phyloP scores from a whole-genome alignment of 1,139 yeast genomes.

The Hyphopichia buzzinii region DNA sequence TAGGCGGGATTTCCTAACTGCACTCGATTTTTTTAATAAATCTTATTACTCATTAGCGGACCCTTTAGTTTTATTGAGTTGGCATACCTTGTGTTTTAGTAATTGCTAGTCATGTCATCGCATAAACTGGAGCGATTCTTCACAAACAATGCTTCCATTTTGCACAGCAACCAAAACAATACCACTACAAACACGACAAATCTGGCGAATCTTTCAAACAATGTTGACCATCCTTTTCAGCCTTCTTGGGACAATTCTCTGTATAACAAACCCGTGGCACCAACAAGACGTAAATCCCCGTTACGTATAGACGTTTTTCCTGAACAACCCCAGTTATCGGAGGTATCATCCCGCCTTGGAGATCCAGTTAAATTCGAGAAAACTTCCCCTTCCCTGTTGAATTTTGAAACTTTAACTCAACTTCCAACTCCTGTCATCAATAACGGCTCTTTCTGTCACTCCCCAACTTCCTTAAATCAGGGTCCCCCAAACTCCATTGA shows the following conservation, averaged over 20 bases:
- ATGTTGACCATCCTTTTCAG: neutral
- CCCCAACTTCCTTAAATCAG: neutral
- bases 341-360: constrained; percentile 1
- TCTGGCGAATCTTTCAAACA: neutral
- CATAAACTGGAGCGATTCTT: neutral
- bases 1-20: too few species aligned
- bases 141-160: neutral
- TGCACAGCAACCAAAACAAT: neutral
- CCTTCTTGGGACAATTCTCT: neutral
- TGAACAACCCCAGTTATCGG: neutral
- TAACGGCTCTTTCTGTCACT: constrained; percentile 28
- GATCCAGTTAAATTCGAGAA: constrained; percentile 3
- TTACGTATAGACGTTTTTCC: neutral
- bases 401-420: constrained; percentile 56
- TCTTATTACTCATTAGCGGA: too few species aligned
- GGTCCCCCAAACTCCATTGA: constrained; percentile 10
- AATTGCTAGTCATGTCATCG: too few species aligned
- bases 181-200: neutral
- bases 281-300: neutral
- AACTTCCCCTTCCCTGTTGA: constrained; percentile 26
- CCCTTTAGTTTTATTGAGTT: too few species aligned
- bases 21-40: too few species aligned
- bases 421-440: constrained; percentile 57
- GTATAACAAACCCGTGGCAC: neutral
- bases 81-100: too few species aligned